These are phyloP conservation scores for Chenopodium album DNA, from an alignment of 148 eudicot genomes.

Conservation along the genomic window DNA sequence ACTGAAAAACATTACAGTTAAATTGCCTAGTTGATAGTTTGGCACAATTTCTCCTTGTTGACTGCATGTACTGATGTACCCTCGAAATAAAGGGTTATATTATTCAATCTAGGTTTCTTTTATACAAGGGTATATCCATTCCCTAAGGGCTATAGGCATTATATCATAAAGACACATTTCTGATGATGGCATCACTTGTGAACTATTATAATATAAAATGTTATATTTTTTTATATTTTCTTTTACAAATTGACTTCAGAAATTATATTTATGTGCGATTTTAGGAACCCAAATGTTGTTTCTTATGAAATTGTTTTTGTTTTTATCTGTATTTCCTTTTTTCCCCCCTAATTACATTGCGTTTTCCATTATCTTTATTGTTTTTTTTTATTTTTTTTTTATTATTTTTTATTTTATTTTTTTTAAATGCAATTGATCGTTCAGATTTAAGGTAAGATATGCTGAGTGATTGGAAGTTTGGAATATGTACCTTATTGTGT, in stretches of 20 bases:
- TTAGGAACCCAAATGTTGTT: too few relatives aligned
- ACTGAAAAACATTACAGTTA: constrained; percentile 2
- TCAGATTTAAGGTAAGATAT: not conserved
- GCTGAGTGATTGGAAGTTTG: not conserved
- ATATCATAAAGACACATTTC: constrained; percentile 9
- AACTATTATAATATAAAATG: not conserved
- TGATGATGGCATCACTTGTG: not conserved
- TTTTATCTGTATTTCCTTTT: not conserved
- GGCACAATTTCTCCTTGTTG: not conserved
- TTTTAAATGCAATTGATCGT: not conserved
- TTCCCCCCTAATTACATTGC: too few relatives aligned
- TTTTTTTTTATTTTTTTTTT: too few relatives aligned
- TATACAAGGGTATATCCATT: constrained; percentile 25
- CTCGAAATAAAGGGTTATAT: constrained; percentile 7
- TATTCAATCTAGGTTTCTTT: not conserved
- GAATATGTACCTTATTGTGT: too few relatives aligned
- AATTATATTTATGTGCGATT: too few relatives aligned
- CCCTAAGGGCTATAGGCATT: constrained; percentile 8
- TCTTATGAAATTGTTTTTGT: not conserved
- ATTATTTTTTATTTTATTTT: too few relatives aligned
- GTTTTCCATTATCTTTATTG: too few relatives aligned
- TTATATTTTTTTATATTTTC: not conserved
- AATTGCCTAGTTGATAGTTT: not conserved
- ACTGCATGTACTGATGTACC: not conserved
- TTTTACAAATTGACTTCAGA: not conserved